Conservation (phyloP, 148 eudicot species). For the Hydrangea macrophylla region DNA sequence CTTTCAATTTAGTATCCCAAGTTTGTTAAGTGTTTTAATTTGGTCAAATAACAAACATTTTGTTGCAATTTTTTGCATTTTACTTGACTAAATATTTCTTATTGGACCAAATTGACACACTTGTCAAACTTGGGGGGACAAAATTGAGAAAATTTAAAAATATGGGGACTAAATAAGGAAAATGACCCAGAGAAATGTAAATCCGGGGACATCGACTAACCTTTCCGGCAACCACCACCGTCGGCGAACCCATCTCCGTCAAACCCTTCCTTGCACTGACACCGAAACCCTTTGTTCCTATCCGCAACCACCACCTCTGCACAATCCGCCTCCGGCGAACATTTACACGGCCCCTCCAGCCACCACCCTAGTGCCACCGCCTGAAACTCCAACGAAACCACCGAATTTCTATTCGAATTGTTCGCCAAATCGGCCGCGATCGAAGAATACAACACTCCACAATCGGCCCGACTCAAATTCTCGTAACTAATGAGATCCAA, state of each 20-base stretch:
- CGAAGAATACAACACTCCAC: constrained; percentile 25
- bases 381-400: constrained; percentile 43
- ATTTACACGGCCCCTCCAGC: constrained; percentile 37
- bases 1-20: no score
- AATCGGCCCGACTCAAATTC: constrained; percentile 23
- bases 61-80: no score
- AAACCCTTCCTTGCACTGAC: constrained; percentile 39
- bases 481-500: constrained; percentile 21
- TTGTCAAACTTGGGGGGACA: no score
- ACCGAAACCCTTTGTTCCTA: constrained; percentile 23
- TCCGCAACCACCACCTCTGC: constrained; percentile 15
- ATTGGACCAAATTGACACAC: no score
- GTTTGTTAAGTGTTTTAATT: no score
- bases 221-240: constrained; percentile 48
- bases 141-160: neutral
- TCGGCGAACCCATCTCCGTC: constrained; percentile 40
- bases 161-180: no score
- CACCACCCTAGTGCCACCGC: constrained; percentile 49
- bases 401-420: constrained; percentile 11
- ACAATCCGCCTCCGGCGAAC: constrained; percentile 32
- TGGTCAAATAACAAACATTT: no score
- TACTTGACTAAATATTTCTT: no score
- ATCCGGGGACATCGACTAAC: constrained; percentile 13
- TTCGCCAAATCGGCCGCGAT: constrained; percentile 35
- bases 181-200: neutral